phyloP scores from a whole-genome alignment of 345 rosid species.

The Murraya koenigii region DNA sequence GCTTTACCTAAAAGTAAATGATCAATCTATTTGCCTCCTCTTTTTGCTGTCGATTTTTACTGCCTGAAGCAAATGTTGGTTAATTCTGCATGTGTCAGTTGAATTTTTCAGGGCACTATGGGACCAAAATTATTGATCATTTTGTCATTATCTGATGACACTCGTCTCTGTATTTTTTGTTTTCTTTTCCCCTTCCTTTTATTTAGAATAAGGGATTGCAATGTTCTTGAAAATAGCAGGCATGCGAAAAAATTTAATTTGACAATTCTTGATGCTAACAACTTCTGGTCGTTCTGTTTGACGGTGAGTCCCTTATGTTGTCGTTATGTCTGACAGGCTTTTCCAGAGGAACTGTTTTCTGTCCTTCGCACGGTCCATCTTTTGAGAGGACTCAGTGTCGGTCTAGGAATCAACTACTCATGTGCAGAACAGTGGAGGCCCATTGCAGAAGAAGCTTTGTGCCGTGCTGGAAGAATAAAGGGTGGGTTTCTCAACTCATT shows the following conservation, averaged over 20 bases:
- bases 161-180: background rate
- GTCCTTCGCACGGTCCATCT: conserved; percentile 83
- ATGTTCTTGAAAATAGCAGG: background rate
- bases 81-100: background rate
- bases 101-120: background rate
- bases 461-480: conserved; percentile 62
- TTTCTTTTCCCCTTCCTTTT: background rate
- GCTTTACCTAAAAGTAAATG: background rate
- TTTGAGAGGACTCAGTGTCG: conserved; percentile 89
- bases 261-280: background rate
- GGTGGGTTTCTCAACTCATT: conserved; percentile 33
- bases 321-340: conserved; percentile 40
- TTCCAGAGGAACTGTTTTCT: conserved; percentile 90
- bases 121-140: background rate
- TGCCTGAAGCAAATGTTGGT: background rate
- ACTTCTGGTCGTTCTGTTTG: background rate
- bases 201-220: background rate
- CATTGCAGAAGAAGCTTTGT: conserved; percentile 81
- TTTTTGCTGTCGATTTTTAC: background rate
- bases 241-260: background rate
- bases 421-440: conserved; percentile 88
- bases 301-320: background rate
- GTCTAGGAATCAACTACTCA: conserved; percentile 79
- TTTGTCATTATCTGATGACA: background rate
- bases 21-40: background rate